Evolutionary conservation across 2,329 filamentous ascomycete species (phyloP).

Genomic region (Talaromyces atroroseus): DNA sequence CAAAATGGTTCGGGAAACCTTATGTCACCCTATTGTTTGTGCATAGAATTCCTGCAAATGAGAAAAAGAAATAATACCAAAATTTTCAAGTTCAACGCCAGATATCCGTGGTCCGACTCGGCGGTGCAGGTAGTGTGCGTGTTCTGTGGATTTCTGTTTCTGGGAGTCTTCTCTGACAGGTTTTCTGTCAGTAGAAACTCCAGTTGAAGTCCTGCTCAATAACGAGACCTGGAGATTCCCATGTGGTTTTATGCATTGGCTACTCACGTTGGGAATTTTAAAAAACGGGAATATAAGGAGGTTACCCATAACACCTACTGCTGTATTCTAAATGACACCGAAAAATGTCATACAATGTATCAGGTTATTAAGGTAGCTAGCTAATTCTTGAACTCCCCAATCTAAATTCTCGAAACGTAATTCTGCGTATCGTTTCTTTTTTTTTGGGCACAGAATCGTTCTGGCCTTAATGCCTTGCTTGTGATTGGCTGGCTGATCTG

Average conservation of each 20-base stretch:
- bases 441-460: not conserved
- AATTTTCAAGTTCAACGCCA: slow-evolving; percentile 22
- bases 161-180: not conserved
- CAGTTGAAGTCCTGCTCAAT: not conserved
- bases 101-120: not conserved
- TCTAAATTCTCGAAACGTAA: not conserved
- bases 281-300: too few relatives aligned
- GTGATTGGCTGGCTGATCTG: slow-evolving; percentile 11
- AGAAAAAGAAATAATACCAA: slow-evolving; percentile 31
- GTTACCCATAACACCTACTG: too few relatives aligned
- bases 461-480: not conserved
- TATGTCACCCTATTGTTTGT: slow-evolving; percentile 31
- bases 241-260: too few relatives aligned
- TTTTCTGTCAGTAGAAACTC: slow-evolving; percentile 16
- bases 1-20: slow-evolving; percentile 35
- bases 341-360: not conserved
- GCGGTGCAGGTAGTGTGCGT: too few relatives aligned
- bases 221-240: not conserved
- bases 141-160: not conserved
- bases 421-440: too few relatives aligned
- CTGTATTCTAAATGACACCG: not conserved
- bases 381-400: not conserved
- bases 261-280: too few relatives aligned
- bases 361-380: not conserved
- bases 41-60: slow-evolving; percentile 42